A percentile compares a stretch with the other conserved stretches of the same genome.
These are phyloP conservation scores for Sporodiniella umbellata DNA, from an alignment of 371 early-diverging fungal genomes.

Conservation along the genomic window DNA sequence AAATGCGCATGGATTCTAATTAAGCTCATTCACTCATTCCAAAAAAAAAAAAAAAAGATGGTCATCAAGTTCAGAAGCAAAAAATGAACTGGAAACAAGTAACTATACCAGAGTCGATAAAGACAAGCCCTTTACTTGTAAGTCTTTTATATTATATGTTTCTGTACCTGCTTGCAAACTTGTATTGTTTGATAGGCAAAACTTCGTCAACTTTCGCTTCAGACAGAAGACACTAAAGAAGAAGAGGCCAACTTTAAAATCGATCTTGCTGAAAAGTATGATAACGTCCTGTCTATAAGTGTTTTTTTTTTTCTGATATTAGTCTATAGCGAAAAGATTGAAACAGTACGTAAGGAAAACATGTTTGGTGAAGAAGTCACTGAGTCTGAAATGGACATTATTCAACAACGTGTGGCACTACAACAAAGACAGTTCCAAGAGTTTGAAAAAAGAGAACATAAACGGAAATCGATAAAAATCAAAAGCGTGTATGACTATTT, in stretches of 20 bases:
- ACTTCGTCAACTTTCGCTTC: neutral
- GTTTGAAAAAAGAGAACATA: conserved; percentile 70
- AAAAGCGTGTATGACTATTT: conserved; percentile 71
- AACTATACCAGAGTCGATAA: conserved; percentile 6
- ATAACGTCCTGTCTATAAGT: neutral
- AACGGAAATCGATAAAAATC: conserved; percentile 71
- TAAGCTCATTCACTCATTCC: conserved; percentile 11
- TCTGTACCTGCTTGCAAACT: neutral
- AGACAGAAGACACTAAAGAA: conserved; percentile 2
- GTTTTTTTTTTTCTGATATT: neutral
- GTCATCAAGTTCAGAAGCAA: neutral
- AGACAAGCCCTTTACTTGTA: conserved; percentile 11
- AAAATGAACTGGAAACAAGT: conserved; percentile 3
- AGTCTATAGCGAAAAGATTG: conserved; percentile 64
- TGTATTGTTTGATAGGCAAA: neutral
- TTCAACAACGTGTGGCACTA: conserved; percentile 81
- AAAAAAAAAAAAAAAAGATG: conserved; percentile 7
- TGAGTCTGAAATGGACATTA: conserved; percentile 80
- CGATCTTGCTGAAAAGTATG: conserved; percentile 23
- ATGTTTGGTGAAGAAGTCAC: conserved; percentile 86
- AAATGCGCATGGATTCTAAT: conserved; percentile 17
- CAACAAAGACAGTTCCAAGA: conserved; percentile 84
- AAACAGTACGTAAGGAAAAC: conserved; percentile 79
- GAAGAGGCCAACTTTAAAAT: conserved; percentile 15
- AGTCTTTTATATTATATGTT: neutral